Conservation (phyloP, 345 rosid genomes). For the Litchi chinensis region DNA sequence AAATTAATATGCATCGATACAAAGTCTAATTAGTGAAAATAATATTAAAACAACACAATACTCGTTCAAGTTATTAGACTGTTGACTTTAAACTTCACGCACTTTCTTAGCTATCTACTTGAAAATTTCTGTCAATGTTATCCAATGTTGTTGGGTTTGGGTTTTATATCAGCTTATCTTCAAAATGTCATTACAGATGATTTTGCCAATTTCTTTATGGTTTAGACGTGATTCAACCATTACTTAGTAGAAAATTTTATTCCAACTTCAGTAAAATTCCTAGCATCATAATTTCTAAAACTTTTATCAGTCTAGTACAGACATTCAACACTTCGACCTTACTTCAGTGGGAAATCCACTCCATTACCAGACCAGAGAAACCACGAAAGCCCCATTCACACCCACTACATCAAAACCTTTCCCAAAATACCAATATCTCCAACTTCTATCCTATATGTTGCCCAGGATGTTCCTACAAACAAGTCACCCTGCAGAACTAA, state of each 20-base stretch:
- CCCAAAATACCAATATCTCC: constrained; percentile 2
- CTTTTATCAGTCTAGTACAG: not conserved
- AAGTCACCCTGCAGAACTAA: not conserved
- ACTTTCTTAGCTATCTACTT: not conserved
- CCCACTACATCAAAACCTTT: not conserved
- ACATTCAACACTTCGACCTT: not conserved
- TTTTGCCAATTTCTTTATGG: not conserved
- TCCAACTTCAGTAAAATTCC: not conserved
- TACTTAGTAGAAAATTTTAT: not conserved
- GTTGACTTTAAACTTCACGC: not conserved
- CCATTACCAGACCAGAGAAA: not conserved
- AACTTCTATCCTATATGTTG: not conserved
- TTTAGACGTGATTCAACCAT: not conserved
- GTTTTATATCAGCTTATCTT: not conserved
- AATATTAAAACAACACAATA: not conserved
- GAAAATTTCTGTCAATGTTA: not conserved
- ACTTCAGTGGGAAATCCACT: not conserved
- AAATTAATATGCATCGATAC: not conserved
- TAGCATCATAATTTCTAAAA: not conserved
- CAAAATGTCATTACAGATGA: not conserved
- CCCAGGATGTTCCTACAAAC: not conserved
- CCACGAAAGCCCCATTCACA: not conserved
- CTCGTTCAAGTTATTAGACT: not conserved
- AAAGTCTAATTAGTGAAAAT: not conserved
- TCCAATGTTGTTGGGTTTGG: not conserved